Base-by-base conservation (phyloP, 768 basidiomycete genomes). In the Suillus alpinus region DNA sequence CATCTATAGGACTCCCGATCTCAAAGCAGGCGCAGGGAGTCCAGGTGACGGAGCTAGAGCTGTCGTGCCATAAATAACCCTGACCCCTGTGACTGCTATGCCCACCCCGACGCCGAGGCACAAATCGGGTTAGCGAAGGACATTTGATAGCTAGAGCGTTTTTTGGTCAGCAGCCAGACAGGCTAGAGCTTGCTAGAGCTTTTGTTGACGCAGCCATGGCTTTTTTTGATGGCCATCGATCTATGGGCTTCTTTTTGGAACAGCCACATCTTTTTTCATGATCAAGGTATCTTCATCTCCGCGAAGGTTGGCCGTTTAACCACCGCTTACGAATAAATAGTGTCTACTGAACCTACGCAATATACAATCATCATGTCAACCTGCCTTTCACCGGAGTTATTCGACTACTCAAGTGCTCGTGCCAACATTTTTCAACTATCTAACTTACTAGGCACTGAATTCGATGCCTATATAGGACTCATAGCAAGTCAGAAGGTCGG, bases 71-170 rank as follows among this genome's bases (percentile, higher is more conserved):
- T 78, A 81, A 10, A 76, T 83, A 31, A 81, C 85, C 34, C n/a
- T n/a, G 36, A 85, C 86, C 14, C 89, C 91, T 1, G 86, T 91
- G 12, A 81, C 83, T 12, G 85, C 90, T 32, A 77, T 93, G 58
- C 82, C 85, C 18, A 92, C 91, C 0, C 81, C 3, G 90, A 92
- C 63, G 77, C 80, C 18, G 91, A 93, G 75, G 79, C 83, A 39
- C 89, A 90, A 73, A 77, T 88, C 36, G 92, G 92, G n/a, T 73
- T 92, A 53, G 87, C 85, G 34, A 92, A 92, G 73, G 87, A 34
- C 32, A 34, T 34, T 34, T 34, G 32, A 34, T 34, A 34, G 6
- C 6, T 34, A 6, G 32, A 34, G 32, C 32, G 2, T 34, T 34
- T 34, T 34, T 34, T 34, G 1, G 32, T 34, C 32, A 4, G 32